Base-by-base conservation (phyloP, 1,284 basidiomycete species). In the Ceratobasidium sp. region DNA sequence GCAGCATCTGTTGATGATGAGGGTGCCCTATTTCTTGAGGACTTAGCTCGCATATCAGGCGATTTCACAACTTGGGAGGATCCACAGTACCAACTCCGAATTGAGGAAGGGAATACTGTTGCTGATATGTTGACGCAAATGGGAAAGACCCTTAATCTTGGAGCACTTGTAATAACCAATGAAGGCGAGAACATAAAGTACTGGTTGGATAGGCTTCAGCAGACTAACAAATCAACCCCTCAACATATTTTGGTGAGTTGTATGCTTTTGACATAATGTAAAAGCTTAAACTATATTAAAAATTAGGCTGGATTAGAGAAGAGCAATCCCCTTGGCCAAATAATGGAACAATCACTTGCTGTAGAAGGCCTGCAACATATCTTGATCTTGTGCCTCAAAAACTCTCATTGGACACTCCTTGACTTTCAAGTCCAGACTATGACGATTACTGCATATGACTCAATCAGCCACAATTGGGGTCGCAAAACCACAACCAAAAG, bases 31-130 rank as follows among this genome's bases (percentile, higher is more conserved):
- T 3, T 11, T 61, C 32, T 23, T 2, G 58, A 43, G 28, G 58
- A n/a, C 38, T 16, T 44, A 16, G 8, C n/a, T 3, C 21, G 11
- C 14, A 7, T 35, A 4, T 23, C n/a, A 21, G n/a, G 9, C 23
- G 46, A 61, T 23, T 61, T 44, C 18, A 13, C 13, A 14, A 61
- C 32, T 41, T 61, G 58, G 58, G 18, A 43, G 43, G 38, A 61
- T 26, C n/a, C 21, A 21, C 6, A 21, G 38, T 61, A 61, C 18
- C 58, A 61, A 35, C 41, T 61, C 1, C 7, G 11, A 3, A 8
- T 61, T 43, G 58, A 61, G 11, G 58, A 61, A 35, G 58, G 38
- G n/a, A 23, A 46, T 13, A 35, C 46, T 21, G 32, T 44, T 7
- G 35, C 58, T n/a, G 58, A 61, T 5, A 43, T 61, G 58, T 6